These are phyloP conservation scores for Fraxinus greggii DNA, from an alignment of 305 asterid species.

Conservation along the genomic window DNA sequence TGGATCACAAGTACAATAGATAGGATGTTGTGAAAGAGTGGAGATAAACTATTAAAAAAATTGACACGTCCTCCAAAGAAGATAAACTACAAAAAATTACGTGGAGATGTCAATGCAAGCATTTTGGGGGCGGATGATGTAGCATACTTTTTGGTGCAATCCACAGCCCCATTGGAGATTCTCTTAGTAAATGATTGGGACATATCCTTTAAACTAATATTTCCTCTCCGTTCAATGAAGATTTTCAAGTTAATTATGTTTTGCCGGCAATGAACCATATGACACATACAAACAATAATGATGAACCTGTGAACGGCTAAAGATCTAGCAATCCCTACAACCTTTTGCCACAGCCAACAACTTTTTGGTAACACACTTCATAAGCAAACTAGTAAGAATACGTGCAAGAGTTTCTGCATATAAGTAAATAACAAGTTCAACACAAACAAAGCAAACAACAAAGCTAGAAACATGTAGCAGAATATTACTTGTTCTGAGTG, in stretches of 20 bases:
- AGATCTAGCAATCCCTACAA: background rate
- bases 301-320: background rate
- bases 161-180: background rate
- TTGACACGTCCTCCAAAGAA: background rate
- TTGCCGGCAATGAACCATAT: background rate
- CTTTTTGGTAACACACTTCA: background rate
- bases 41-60: background rate
- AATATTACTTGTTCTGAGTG: slow-evolving; percentile 43
- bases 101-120: background rate
- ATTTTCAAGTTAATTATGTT: slow-evolving; percentile 3
- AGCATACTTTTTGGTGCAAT: background rate
- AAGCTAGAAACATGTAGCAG: slow-evolving; percentile 17
- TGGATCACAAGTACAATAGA: background rate
- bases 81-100: background rate
- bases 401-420: background rate
- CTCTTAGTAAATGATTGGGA: background rate
- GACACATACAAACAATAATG: background rate
- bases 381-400: background rate
- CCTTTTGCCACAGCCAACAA: background rate
- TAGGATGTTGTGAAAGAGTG: background rate
- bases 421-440: background rate
- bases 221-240: background rate
- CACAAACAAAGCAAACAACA: background rate
- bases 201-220: background rate
- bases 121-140: background rate